These are phyloP conservation scores for Dalbergia cultrata DNA, from an alignment of 306 rosid species.

Conservation along the genomic window DNA sequence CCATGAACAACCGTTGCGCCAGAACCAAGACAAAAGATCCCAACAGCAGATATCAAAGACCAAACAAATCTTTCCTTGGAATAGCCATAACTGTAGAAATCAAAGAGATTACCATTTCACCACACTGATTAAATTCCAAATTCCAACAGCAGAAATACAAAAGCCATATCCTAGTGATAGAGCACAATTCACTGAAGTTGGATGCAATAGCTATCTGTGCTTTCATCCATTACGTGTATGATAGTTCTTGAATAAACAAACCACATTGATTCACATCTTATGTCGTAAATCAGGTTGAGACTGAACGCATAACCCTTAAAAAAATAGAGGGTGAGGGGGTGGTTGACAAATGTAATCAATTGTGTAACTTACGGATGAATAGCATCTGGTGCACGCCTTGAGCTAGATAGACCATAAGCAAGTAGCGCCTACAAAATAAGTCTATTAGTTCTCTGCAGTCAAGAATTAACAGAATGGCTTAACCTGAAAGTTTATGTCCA, in stretches of 20 bases:
- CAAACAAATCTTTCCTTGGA: slow-evolving; percentile 99
- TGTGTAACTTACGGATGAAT: slow-evolving; percentile 84
- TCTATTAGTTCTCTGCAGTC: slow-evolving; percentile 50
- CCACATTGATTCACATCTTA: slow-evolving; percentile 26
- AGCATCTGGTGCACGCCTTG: slow-evolving; percentile 99
- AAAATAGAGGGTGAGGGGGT: background rate
- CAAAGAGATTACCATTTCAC: slow-evolving; percentile 41
- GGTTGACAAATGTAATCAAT: slow-evolving; percentile 24
- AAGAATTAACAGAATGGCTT: slow-evolving; percentile 30
- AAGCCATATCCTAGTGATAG: slow-evolving; percentile 21
- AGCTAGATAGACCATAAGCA: slow-evolving; percentile 96
- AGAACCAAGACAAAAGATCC: slow-evolving; percentile 98
- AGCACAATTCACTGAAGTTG: slow-evolving; percentile 30
- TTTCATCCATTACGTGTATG: slow-evolving; percentile 13
- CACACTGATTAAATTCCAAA: slow-evolving; percentile 31
- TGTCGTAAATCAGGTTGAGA: background rate
- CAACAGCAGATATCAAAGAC: slow-evolving; percentile 99
- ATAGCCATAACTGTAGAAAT: slow-evolving; percentile 84
- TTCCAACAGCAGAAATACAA: slow-evolving; percentile 10
- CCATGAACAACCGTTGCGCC: slow-evolving; percentile 96
- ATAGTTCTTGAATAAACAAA: slow-evolving; percentile 34
- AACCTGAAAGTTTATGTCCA: background rate
- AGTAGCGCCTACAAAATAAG: slow-evolving; percentile 85
- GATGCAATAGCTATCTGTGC: slow-evolving; percentile 27
- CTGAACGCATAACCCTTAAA: background rate